A percentile compares a stretch with the other conserved stretches of the same genome.
phyloP scores from a whole-genome alignment of 2,329 filamentous ascomycete species.

The Paraphoma sp. region DNA sequence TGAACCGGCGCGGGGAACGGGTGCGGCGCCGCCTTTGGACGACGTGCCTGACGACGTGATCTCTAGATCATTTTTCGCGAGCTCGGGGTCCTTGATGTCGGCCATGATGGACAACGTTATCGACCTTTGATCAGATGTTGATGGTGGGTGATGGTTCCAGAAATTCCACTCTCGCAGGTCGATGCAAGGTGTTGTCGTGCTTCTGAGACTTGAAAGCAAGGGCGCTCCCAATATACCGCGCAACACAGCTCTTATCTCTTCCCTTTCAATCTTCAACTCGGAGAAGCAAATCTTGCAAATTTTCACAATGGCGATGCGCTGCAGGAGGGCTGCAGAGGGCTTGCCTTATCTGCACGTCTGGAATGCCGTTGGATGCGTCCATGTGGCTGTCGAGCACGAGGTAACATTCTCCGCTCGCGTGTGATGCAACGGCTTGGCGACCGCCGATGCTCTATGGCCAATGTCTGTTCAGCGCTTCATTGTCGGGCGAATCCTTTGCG shows the following conservation, averaged over 20 bases:
- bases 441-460: neutral
- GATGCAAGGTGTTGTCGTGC: neutral
- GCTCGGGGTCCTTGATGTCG: conserved; percentile 30
- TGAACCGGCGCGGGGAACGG: conserved; percentile 34
- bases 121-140: neutral
- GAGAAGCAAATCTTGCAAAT: neutral
- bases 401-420: conserved; percentile 20
- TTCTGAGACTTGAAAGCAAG: neutral
- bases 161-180: no score
- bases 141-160: neutral
- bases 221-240: neutral
- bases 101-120: conserved; percentile 26
- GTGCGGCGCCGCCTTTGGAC: conserved; percentile 26
- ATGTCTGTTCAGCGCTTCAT: conserved; percentile 1
- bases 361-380: conserved; percentile 19
- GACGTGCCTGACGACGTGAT: conserved; percentile 36
- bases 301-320: neutral
- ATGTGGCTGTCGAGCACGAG: neutral
- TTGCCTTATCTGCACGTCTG: conserved; percentile 11
- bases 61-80: conserved; percentile 37
- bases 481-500: neutral
- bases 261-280: neutral
- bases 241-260: neutral
- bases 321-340: conserved; percentile 5
- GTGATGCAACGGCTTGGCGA: neutral